Evolutionary conservation across 441 rosid genomes (phyloP).

Genomic region (Gossypium gossypioides): DNA sequence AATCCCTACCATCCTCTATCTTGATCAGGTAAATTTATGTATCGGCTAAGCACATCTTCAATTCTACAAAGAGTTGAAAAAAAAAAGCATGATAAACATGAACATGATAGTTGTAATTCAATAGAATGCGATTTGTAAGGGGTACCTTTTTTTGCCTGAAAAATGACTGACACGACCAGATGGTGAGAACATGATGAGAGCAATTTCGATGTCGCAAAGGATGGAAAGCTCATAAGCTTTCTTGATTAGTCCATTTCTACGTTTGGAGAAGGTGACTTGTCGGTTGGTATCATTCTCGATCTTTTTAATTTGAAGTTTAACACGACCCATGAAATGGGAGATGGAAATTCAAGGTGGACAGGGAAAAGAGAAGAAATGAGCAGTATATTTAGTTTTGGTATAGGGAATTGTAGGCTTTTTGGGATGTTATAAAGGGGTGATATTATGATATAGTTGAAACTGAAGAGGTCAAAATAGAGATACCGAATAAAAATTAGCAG

Average conservation of each 20-base stretch:
- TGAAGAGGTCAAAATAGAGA: neutral
- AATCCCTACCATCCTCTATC: constrained; percentile 45
- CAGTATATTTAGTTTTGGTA: neutral
- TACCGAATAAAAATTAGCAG: neutral
- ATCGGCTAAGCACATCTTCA: constrained; percentile 60
- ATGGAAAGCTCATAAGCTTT: constrained; percentile 69
- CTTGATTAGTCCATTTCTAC: constrained; percentile 77
- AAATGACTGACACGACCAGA: constrained; percentile 50
- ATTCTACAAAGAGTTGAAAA: constrained; percentile 26
- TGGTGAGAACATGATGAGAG: constrained; percentile 60
- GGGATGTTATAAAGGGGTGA: neutral
- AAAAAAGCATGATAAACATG: neutral
- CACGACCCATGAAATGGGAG: constrained; percentile 40
- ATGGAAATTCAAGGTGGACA: neutral
- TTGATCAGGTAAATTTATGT: constrained; percentile 51
- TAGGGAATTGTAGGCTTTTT: neutral
- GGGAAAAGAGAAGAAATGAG: neutral
- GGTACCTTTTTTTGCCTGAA: constrained; percentile 46
- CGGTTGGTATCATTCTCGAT: constrained; percentile 55
- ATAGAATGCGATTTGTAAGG: neutral
- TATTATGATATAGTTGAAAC: neutral
- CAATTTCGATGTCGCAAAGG: constrained; percentile 64
- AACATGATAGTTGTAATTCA: neutral
- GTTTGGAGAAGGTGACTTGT: constrained; percentile 68
- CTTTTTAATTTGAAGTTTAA: constrained; percentile 51